A percentile compares a stretch with the other conserved stretches of the same genome.
Evolutionary conservation across 1,284 basidiomycete genomes (phyloP).

Genomic region (Austroboletus niveus): DNA sequence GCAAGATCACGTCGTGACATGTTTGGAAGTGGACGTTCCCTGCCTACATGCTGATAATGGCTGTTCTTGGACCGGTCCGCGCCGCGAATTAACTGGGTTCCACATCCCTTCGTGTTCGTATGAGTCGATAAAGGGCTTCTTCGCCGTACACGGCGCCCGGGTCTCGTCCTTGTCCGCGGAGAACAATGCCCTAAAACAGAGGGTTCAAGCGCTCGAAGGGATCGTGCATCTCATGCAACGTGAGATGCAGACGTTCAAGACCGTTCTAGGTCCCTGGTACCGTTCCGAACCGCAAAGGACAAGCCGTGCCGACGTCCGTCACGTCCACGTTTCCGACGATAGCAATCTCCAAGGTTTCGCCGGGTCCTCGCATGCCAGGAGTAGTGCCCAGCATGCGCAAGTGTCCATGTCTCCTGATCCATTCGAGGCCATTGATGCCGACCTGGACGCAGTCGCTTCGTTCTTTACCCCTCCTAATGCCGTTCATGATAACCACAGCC

Average conservation of each 20-base stretch:
- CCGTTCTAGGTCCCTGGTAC: constrained; percentile 67
- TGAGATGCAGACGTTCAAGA: constrained; percentile 51
- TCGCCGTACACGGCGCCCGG: constrained; percentile 46
- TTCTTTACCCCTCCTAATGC: constrained; percentile 46
- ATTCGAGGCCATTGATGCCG: constrained; percentile 17
- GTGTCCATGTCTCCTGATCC: constrained; percentile 13
- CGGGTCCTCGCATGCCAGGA: constrained; percentile 15
- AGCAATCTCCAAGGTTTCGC: constrained; percentile 7
- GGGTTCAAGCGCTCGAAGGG: constrained; percentile 54
- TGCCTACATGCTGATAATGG: constrained; percentile 55
- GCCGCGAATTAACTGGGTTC: constrained; percentile 35
- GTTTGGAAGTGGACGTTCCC: constrained; percentile 39
- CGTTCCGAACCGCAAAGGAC: constrained; percentile 26
- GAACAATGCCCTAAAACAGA: constrained; percentile 56
- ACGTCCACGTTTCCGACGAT: constrained; percentile 13
- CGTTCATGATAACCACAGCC: constrained; percentile 14
- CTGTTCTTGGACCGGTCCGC: constrained; percentile 53
- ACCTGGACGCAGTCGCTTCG: constrained; percentile 42
- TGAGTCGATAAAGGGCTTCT: constrained; percentile 61
- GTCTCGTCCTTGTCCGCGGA: constrained; percentile 51
- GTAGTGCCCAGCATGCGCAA: constrained; percentile 16
- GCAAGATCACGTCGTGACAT: constrained; percentile 37
- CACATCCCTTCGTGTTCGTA: constrained; percentile 58
- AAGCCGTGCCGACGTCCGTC: constrained; percentile 7
- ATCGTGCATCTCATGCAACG: constrained; percentile 44